Evolutionary conservation across 2,329 filamentous ascomycete species (phyloP), one percentile per base, ranked within the genome.

Genomic region (Trichoderma hamatum): DNA sequence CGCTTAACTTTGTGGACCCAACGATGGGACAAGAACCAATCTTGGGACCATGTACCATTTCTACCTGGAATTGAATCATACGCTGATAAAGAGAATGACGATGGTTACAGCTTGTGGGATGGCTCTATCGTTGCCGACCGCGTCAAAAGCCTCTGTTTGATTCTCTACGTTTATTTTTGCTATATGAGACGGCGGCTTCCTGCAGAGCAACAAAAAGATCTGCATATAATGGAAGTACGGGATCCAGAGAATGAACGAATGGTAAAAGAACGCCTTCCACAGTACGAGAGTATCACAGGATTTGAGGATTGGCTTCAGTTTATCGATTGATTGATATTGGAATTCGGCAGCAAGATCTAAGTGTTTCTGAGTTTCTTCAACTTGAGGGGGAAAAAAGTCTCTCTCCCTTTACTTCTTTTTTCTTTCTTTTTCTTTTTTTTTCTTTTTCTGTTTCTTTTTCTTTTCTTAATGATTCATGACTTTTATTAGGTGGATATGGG

Each of bases 161-260:
- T 68, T 11, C 65, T 70, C 21, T 70, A 70, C 14, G 43, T 70
- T 13, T 68, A 70, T 24, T 68, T 51, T 43, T 70, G 69, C 32
- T 70, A 65, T 26, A 60, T 67, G 68, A 52, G 36, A 56, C 68
- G 68, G 24, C 46, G 55, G 4, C 34, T 67, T 9, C 5, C 55
- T 5, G 34, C 26, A 2, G 46, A 32, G 11, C 61, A 66, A 4
- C 52, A 39, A 19, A 14, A 32, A 13, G 7, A 13, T 30, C 21
- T 63, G 21, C 32, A 19, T 5, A 64, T 24, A 30, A 56, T 59
- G 28, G 21, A 10, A 26, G 52, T 69, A 13, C 13, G 26, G 9
- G 56, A 70, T 32, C 55, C 68, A 6, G 68, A 62, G n/a, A 36
- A 19, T 5, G 14, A 1, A 5, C 26, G 21, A n/a, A 19, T 49